These are phyloP conservation scores for Aegle marmelos DNA, from an alignment of 345 rosid genomes.

Conservation along the genomic window DNA sequence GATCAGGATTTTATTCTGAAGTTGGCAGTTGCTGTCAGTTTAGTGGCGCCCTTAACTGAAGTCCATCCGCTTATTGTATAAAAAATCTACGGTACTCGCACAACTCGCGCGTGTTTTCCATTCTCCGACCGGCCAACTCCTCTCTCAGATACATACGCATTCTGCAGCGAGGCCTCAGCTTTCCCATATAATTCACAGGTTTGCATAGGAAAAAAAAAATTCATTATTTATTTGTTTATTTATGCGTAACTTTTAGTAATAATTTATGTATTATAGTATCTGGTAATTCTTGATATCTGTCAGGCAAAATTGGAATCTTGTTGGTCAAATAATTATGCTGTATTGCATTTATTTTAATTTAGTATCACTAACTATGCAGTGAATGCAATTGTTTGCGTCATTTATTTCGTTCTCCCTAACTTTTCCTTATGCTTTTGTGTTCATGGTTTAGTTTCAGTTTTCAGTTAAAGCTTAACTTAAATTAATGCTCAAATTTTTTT, in stretches of 20 bases:
- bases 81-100: neutral
- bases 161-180: neutral
- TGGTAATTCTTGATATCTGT: neutral
- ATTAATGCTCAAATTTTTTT: neutral
- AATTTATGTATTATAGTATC: neutral
- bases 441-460: neutral
- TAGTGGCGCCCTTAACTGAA: neutral
- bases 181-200: slow-evolving; percentile 8
- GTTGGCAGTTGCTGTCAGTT: neutral
- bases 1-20: neutral
- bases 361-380: neutral
- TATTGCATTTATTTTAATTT: neutral
- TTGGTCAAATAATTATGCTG: neutral
- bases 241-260: neutral
- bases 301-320: neutral
- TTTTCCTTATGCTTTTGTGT: neutral
- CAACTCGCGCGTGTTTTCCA: neutral
- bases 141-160: neutral
- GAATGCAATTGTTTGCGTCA: neutral
- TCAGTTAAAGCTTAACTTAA: neutral
- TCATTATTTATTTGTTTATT: neutral
- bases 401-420: neutral
- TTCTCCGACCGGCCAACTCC: slow-evolving; percentile 9
- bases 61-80: neutral
- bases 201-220: neutral